These are phyloP conservation scores for Lolium rigidum DNA, from an alignment of 176 grass and related monocot genomes.

Conservation along the genomic window DNA sequence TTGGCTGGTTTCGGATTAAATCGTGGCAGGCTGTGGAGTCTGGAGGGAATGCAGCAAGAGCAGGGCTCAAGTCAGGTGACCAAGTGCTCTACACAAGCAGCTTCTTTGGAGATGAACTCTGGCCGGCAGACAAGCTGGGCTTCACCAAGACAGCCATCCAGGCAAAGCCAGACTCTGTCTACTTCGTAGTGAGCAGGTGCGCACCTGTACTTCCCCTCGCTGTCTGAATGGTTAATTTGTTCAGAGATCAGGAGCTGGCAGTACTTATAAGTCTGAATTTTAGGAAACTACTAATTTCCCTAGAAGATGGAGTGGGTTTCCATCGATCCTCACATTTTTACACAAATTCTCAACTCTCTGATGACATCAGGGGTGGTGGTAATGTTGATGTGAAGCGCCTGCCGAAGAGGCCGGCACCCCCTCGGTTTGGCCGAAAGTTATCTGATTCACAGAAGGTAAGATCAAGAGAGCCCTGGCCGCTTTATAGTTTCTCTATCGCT, in stretches of 20 bases:
- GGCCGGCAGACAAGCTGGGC: slow-evolving; percentile 98
- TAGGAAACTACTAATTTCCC: not conserved
- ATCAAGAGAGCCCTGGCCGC: not conserved
- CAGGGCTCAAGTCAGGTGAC: slow-evolving; percentile 78
- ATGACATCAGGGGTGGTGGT: slow-evolving; percentile 53
- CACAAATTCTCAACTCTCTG: slow-evolving; percentile 22
- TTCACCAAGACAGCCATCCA: slow-evolving; percentile 98
- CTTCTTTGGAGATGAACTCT: slow-evolving; percentile 95
- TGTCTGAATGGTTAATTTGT: not conserved
- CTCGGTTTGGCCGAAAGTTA: slow-evolving; percentile 80
- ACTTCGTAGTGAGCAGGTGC: slow-evolving; percentile 93
- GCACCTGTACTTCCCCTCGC: not conserved
- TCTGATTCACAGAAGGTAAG: slow-evolving; percentile 87
- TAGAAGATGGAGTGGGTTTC: not conserved
- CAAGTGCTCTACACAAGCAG: slow-evolving; percentile 96
- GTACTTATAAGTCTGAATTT: slow-evolving; percentile 13
- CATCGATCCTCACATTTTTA: not conserved
- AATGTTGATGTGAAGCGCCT: slow-evolving; percentile 89
- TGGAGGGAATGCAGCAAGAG: slow-evolving; percentile 85
- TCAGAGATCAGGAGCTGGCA: not conserved
- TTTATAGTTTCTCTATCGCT: not conserved
- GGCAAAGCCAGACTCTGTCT: slow-evolving; percentile 94
- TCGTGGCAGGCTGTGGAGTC: slow-evolving; percentile 70
- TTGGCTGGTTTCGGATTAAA: slow-evolving; percentile 31
- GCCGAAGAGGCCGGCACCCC: slow-evolving; percentile 84